Conservation (phyloP, 768 basidiomycete genomes). For the Coprinopsis sp. region DNA sequence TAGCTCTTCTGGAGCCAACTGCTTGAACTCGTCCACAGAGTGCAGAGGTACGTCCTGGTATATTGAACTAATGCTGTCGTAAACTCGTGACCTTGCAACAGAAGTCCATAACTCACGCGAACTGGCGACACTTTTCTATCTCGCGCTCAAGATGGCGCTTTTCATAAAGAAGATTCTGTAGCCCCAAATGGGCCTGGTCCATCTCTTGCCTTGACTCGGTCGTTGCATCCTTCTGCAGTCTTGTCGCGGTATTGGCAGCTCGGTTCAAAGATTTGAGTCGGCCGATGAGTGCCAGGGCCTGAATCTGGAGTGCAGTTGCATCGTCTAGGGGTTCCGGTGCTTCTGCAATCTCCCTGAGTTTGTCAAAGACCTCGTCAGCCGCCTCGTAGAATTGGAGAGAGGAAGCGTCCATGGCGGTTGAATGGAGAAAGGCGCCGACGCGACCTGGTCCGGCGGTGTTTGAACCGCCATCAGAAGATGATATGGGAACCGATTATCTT, state of each 20-base stretch:
- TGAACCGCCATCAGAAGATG: constrained; percentile 25
- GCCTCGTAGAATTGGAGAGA: constrained; percentile 21
- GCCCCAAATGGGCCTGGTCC: constrained; percentile 83
- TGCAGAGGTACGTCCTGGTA: constrained; percentile 85
- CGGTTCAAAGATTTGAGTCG: constrained; percentile 79
- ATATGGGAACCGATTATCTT: too few species aligned
- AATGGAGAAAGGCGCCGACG: not conserved
- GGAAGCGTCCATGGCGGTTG: constrained; percentile 5
- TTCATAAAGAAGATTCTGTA: constrained; percentile 87
- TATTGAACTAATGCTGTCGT: constrained; percentile 53
- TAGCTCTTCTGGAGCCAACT: constrained; percentile 64
- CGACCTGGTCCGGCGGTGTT: constrained; percentile 13
- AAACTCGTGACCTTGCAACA: not conserved
- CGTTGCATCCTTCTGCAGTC: constrained; percentile 61
- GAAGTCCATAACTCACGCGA: constrained; percentile 56
- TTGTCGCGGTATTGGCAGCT: constrained; percentile 64
- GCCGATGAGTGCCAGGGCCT: constrained; percentile 71
- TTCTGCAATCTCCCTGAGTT: constrained; percentile 60
- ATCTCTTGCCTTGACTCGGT: constrained; percentile 81
- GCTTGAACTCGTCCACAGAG: constrained; percentile 59
- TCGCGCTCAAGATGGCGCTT: constrained; percentile 87
- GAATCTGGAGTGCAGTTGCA: constrained; percentile 49
- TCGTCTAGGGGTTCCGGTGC: constrained; percentile 40
- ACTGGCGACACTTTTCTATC: constrained; percentile 90
- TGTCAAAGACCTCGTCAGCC: constrained; percentile 52